Conservation (phyloP, 148 eudicot genomes). For the Suaeda aralocaspica region DNA sequence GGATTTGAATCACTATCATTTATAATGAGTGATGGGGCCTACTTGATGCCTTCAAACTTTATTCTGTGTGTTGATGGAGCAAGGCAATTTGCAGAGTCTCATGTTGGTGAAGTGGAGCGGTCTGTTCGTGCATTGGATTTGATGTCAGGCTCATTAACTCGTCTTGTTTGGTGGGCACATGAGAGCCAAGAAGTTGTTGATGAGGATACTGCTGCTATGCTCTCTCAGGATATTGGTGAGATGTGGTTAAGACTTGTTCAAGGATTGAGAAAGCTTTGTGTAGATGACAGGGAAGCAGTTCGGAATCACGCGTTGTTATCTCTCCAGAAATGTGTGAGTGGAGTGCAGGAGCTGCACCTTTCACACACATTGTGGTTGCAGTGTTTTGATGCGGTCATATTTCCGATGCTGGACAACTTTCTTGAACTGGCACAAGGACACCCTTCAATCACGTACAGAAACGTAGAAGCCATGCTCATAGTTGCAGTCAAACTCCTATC, state of each 20-base stretch:
- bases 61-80: constrained; percentile 58
- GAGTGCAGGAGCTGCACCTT: constrained; percentile 41
- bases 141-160: constrained; percentile 58
- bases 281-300: constrained; percentile 70
- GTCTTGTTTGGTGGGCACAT: constrained; percentile 46
- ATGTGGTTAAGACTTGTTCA: constrained; percentile 83
- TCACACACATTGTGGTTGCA: constrained; percentile 59
- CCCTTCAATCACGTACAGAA: constrained; percentile 54
- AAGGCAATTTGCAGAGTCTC: constrained; percentile 74
- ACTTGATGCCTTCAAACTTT: constrained; percentile 65
- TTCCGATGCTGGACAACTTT: constrained; percentile 64
- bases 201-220: constrained; percentile 42
- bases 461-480: constrained; percentile 59
- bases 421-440: constrained; percentile 53
- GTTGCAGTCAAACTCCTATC: constrained; percentile 62
- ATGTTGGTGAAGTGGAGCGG: constrained; percentile 60
- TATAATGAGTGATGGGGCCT: constrained; percentile 68
- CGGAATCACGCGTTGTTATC: constrained; percentile 60
- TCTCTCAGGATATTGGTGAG: constrained; percentile 62
- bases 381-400: constrained; percentile 67
- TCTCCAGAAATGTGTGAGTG: constrained; percentile 55
- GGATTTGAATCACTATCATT: constrained; percentile 64
- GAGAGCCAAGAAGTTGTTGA: constrained; percentile 42
- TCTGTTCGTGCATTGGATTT: constrained; percentile 64
- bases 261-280: constrained; percentile 65